Evolutionary conservation across 805 yeast genomes (phyloP).

Genomic region (Starmerella stigmatis): DNA sequence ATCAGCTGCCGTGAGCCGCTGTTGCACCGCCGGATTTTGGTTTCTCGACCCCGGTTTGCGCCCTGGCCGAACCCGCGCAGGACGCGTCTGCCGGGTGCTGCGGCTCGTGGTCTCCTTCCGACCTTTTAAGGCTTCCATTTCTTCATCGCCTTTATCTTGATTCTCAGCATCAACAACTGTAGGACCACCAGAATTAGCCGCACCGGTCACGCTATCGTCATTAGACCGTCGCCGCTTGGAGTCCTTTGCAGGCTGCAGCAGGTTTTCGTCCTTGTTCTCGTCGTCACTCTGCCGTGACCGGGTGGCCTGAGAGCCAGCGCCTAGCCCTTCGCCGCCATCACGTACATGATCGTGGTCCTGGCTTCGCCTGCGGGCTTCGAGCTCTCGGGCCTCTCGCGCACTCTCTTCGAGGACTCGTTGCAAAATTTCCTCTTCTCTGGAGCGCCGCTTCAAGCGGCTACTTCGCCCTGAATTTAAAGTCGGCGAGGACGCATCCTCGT

Average conservation of each 20-base stretch:
- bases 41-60: neutral
- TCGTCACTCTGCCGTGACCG: too few species aligned
- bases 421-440: constrained; percentile 34
- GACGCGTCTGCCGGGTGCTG: neutral
- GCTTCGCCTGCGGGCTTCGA: constrained; percentile 18
- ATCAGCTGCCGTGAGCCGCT: neutral
- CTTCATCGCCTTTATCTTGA: neutral
- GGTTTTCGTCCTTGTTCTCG: neutral
- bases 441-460: constrained; percentile 24
- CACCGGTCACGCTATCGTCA: neutral
- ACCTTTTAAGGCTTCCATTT: neutral
- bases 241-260: neutral
- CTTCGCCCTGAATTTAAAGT: constrained; percentile 3
- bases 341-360: neutral
- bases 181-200: too few species aligned
- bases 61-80: neutral
- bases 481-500: constrained; percentile 2
- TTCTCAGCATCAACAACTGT: neutral
- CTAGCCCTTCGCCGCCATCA: neutral
- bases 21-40: neutral
- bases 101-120: neutral
- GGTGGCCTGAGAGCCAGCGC: neutral
- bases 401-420: constrained; percentile 35
- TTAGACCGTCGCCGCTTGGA: neutral
- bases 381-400: constrained; percentile 29